Base-by-base conservation (phyloP, 2,329 filamentous ascomycete genomes). In the Aspergillus japonicus region DNA sequence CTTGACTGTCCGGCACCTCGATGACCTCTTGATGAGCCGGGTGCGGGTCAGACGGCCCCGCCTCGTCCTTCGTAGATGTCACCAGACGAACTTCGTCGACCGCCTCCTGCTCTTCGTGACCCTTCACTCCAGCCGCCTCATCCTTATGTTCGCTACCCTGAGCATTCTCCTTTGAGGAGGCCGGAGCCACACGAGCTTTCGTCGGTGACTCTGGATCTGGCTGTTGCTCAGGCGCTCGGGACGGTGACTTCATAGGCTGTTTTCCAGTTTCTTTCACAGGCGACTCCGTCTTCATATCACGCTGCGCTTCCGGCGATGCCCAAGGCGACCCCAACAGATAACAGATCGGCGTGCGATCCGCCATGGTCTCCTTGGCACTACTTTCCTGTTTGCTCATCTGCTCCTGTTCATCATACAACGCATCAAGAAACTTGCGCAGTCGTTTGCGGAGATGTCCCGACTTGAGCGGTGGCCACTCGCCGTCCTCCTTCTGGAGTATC, bases 361-460 rank as follows among this genome's bases (percentile, higher is more conserved):
- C 74, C 66, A 75, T 67, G 1, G 60, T 50, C 3, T 73, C 75
- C 59, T 72, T 69, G 39, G 76, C 75, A 54, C 73, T 78, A 33
- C 77, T 75, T 16, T 72, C 70, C 44, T 79, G 72, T 4, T 54
- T 54, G 4, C 57, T 64, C 5, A 65, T 54, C 16, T 73, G 69
- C 49, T 82, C 80, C 66, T 89, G 88, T 64, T 85, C 78, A 7
- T 78, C 70, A 58, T 91, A 85, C 19, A 94, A 79, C 0, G 76
- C 63, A 54, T 91, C 82, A 0, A 96, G 81, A 44, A 89, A 81
- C 0, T 85, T 73, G 31, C 92, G 86, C 47, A 96, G 86, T 5
- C 85, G 78, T 35, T 75, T 75, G 23, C 93, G 87, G 68, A 94
- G 84, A 8, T 81, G 71, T 0, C 83, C 81, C 0, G 85, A 79